Evolutionary conservation across 176 grass and related monocot species (phyloP).

Genomic region (Cenchrus fungigraminus): DNA sequence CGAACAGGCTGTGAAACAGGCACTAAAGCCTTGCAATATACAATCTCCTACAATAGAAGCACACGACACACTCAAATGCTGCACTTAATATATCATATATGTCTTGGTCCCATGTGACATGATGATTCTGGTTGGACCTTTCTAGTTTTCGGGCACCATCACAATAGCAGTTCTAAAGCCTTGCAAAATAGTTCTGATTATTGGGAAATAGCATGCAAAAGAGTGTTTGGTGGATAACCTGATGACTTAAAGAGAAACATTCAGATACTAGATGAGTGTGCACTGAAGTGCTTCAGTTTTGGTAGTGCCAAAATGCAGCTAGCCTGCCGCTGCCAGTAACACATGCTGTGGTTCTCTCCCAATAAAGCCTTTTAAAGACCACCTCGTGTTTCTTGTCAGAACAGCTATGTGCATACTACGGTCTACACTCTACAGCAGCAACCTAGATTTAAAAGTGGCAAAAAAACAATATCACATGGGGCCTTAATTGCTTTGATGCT

Average conservation of each 20-base stretch:
- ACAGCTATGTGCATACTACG: constrained; percentile 16
- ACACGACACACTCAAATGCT: neutral
- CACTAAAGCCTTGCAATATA: neutral
- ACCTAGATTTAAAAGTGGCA: constrained; percentile 34
- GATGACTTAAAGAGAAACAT: constrained; percentile 43
- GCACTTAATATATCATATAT: neutral
- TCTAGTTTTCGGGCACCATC: constrained; percentile 35
- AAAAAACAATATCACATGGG: constrained; percentile 45
- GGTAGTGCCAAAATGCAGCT: constrained; percentile 36
- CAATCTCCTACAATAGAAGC: neutral
- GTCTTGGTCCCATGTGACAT: neutral
- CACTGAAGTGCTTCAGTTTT: constrained; percentile 37
- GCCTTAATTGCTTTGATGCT: constrained; percentile 34
- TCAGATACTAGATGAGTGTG: constrained; percentile 21
- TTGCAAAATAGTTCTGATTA: constrained; percentile 19
- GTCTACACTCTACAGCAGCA: constrained; percentile 20
- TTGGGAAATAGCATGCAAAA: constrained; percentile 28
- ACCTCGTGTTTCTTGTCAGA: constrained; percentile 28
- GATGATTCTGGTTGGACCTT: constrained; percentile 7
- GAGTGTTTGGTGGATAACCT: constrained; percentile 27
- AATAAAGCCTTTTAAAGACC: constrained; percentile 25
- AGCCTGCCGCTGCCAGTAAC: constrained; percentile 5
- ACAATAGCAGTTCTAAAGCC: neutral
- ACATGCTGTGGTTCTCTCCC: constrained; percentile 43
- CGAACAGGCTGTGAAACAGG: neutral